Base-by-base conservation (phyloP, 148 eudicot genomes). In the Cornus controversa region DNA sequence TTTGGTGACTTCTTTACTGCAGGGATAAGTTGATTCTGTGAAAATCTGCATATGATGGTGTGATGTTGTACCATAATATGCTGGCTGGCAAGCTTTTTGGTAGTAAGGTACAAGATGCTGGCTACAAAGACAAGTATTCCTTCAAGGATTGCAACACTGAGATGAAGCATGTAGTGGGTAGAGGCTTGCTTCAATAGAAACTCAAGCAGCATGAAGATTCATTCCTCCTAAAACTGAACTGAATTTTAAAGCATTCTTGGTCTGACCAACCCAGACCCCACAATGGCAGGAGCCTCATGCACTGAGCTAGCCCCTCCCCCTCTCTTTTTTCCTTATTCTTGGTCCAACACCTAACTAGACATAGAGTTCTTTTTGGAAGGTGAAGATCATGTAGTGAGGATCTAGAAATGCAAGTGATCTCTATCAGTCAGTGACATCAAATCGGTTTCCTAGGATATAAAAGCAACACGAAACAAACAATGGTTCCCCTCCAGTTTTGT, bases 361-460 rank as follows among this genome's bases (percentile, higher is more conserved):
- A 60, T n/a, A 1, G 64, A 60, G 25, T 22, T 60, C 64, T 22
- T 60, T 60, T 60, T 60, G 64, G 24, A 60, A 0, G 25, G 64
- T 9, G 64, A 60, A 60, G 24, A 6, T 60, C 8, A 60, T 60
- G 64, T 60, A 60, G 15, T 16, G 4, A 34, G n/a, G 25, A 68
- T 34, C 16, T 15, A 68, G 26, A 69, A 2, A 68, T 4, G 23
- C 25, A 16, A 66, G 16, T 27, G 31, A 15, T 15, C 42, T 60
- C 24, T 18, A 31, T 16, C 42, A 29, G 10, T 36, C 26, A 2
- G 26, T 20, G 24, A 10, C 29, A 20, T 24, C 31, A 42, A 42
- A 70, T 70, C 47, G 58, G 14, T 70, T 45, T 37, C 26, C 73
- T 42, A 24, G 60, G 31, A 70, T 45, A 69, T 36, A n/a, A 36